A percentile compares a stretch with the other conserved stretches of the same genome.
Evolutionary conservation across 192 early-diverging fungal species (phyloP).

Genomic region (Coemansia sp.): DNA sequence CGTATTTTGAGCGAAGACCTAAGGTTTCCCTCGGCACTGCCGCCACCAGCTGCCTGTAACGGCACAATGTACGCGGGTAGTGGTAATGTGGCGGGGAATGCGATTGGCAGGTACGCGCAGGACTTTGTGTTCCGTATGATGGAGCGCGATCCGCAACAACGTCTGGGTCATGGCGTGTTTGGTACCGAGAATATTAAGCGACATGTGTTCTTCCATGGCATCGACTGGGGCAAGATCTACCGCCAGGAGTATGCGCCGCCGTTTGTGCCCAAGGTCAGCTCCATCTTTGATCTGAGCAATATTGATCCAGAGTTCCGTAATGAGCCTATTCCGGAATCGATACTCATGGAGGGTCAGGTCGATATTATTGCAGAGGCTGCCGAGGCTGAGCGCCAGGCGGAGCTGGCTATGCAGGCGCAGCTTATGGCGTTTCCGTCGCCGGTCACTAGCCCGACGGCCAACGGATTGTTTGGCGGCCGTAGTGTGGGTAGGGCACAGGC

Average conservation of each 20-base stretch:
- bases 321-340: constrained; percentile 40
- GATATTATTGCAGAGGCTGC: constrained; percentile 23
- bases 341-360: constrained; percentile 29
- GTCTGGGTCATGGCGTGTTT: constrained; percentile 61
- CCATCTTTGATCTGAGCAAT: constrained; percentile 43
- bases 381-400: constrained; percentile 29
- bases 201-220: constrained; percentile 61
- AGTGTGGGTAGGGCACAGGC: background rate
- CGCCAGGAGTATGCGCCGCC: constrained; percentile 64
- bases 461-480: background rate
- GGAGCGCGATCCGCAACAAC: constrained; percentile 60
- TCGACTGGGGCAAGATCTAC: constrained; percentile 68
- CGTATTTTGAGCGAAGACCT: no score
- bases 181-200: constrained; percentile 61
- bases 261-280: constrained; percentile 63
- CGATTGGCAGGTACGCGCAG: no score
- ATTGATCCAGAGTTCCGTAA: constrained; percentile 52
- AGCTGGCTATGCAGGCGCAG: constrained; percentile 32
- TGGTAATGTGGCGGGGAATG: no score
- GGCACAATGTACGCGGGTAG: no score
- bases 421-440: constrained; percentile 48
- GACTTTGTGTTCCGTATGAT: constrained; percentile 44
- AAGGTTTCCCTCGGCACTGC: no score
- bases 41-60: no score
- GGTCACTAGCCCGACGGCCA: constrained; percentile 19